Conservation (phyloP, 2,329 filamentous ascomycete species). For the Chaetothyriales sp. region DNA sequence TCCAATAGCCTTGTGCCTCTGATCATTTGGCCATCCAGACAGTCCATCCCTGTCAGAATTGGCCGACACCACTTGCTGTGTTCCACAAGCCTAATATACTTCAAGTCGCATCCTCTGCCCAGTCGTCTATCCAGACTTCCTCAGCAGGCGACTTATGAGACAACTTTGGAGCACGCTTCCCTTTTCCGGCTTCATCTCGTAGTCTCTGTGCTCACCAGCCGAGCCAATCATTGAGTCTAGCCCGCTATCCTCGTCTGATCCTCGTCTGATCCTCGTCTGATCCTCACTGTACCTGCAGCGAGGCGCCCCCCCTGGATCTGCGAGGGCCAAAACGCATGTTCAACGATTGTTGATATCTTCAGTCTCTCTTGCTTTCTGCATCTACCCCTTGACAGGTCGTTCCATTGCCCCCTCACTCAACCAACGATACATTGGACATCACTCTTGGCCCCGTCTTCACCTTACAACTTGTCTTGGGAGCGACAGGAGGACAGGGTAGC, state of each 20-base stretch:
- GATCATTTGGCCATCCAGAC: slow-evolving; percentile 7
- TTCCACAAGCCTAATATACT: slow-evolving; percentile 10
- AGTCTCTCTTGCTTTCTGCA: too few species aligned
- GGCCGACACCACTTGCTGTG: slow-evolving; percentile 12
- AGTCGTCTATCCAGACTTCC: slow-evolving; percentile 2
- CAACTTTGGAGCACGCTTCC: slow-evolving; percentile 2
- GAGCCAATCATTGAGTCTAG: not conserved
- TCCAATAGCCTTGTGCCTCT: slow-evolving; percentile 6
- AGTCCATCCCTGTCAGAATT: slow-evolving; percentile 7
- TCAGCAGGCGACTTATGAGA: slow-evolving; percentile 10
- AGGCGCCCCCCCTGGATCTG: too few species aligned
- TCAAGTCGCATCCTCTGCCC: slow-evolving; percentile 1
- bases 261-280: not conserved
- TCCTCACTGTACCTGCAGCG: too few species aligned
- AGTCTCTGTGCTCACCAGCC: not conserved
- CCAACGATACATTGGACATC: too few species aligned
- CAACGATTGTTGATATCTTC: too few species aligned
- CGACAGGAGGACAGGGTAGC: too few species aligned
- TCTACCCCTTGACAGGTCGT: too few species aligned
- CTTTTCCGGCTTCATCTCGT: not conserved
- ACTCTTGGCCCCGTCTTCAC: too few species aligned
- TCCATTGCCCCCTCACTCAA: too few species aligned
- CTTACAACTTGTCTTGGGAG: too few species aligned
- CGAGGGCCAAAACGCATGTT: too few species aligned
- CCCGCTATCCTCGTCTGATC: not conserved